A percentile compares a stretch with the other conserved stretches of the same genome.
Conservation (phyloP, 1,284 basidiomycete species). For the Irpex sp. region DNA sequence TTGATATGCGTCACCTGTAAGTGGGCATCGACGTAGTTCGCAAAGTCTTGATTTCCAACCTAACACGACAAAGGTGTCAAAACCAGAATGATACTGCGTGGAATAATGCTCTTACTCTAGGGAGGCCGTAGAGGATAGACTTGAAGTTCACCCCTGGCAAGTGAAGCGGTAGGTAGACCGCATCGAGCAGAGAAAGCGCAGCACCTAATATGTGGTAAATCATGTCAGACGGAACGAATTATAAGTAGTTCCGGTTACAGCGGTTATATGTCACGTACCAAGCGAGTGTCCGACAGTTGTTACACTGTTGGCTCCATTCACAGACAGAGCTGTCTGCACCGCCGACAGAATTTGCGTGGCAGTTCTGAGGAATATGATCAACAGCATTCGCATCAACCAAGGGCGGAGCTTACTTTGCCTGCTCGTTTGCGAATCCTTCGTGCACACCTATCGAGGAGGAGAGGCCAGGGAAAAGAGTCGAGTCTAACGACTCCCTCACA, state of each 20-base stretch:
- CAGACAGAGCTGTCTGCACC: constrained; percentile 30
- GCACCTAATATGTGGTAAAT: constrained; percentile 26
- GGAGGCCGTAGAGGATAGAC: constrained; percentile 47
- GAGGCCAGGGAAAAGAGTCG: constrained; percentile 56
- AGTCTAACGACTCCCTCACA: constrained; percentile 33
- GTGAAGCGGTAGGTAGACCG: constrained; percentile 39
- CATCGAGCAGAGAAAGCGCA: constrained; percentile 41
- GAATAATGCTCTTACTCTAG: constrained; percentile 35
- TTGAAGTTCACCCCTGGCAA: constrained; percentile 33
- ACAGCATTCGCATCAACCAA: neutral
- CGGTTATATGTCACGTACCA: constrained; percentile 18
- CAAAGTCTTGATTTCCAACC: constrained; percentile 54
- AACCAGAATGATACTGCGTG: neutral
- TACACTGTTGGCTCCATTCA: constrained; percentile 27
- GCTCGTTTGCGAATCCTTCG: constrained; percentile 50
- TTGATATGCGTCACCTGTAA: constrained; percentile 25
- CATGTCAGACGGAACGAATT: neutral
- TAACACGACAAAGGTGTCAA: neutral
- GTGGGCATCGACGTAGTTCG: constrained; percentile 50
- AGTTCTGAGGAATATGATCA: constrained; percentile 19
- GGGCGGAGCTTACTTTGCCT: constrained; percentile 38
- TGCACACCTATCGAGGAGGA: constrained; percentile 47
- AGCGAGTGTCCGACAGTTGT: constrained; percentile 34
- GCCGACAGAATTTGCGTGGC: constrained; percentile 33
- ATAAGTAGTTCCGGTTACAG: neutral